These are phyloP conservation scores for Bretschneidera sinensis DNA, from an alignment of 345 rosid species.

Conservation along the genomic window DNA sequence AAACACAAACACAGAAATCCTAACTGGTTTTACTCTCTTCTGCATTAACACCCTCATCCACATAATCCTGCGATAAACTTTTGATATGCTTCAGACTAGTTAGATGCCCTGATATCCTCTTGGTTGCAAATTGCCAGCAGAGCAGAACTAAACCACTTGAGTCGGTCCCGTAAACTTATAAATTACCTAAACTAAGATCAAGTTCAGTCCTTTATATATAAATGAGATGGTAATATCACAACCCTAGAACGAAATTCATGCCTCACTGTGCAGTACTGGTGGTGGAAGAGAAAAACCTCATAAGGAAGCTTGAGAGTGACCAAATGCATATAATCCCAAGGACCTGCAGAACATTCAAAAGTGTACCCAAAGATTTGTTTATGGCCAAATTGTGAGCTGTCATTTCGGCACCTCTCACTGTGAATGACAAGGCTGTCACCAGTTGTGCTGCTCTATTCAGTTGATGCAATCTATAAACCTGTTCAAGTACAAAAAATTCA, in stretches of 20 bases:
- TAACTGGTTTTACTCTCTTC: conserved; percentile 2
- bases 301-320: conserved; percentile 92
- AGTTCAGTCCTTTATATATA: conserved; percentile 3
- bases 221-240: conserved; percentile 7
- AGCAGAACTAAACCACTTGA: conserved; percentile 3
- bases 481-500: conserved; percentile 14
- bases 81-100: conserved; percentile 4
- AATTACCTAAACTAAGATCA: conserved; percentile 9
- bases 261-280: conserved; percentile 24
- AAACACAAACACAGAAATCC: conserved; percentile 2
- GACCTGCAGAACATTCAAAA: conserved; percentile 80
- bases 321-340: conserved; percentile 89
- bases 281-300: conserved; percentile 56
- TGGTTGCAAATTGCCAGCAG: conserved; percentile 5
- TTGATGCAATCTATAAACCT: conserved; percentile 97
- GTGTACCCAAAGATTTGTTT: conserved; percentile 73
- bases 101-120: conserved; percentile 5
- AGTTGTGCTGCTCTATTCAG: conserved; percentile 92
- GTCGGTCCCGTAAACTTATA: conserved; percentile 1
- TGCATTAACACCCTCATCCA: conserved; percentile 11
- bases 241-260: conserved; percentile 10
- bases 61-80: conserved; percentile 16
- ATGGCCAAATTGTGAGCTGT: conserved; percentile 85
- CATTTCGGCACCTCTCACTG: conserved; percentile 83
- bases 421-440: conserved; percentile 89